Base-by-base conservation (phyloP, 345 rosid species). In the Heritiera littoralis region DNA sequence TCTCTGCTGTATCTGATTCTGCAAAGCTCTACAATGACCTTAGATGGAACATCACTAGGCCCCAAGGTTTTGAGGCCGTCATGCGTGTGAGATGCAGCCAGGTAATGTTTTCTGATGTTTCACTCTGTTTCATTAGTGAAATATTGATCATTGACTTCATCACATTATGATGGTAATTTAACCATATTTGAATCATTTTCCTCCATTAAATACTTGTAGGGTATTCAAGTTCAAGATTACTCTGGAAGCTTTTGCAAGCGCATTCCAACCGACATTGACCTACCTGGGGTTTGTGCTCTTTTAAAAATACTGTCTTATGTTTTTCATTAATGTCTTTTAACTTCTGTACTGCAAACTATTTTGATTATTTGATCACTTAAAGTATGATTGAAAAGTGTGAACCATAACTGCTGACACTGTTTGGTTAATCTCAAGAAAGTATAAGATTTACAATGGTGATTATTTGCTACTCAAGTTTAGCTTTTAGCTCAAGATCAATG, bases 1-100 rank as follows among this genome's bases (percentile, higher is more conserved):
- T 96, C 89, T 97, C 98, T 59, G 98, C 94, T 49, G 79, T 97
- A 74, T 88, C 94, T 78, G 99, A 94, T 89, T 89, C 94, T 54
- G 92, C 95, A 77, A 96, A 96, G 93, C 94, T 96, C 59, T 96
- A 90, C 87, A 96, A 92, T 81, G 99, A 96, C 89, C 97, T 92
- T 63, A 92, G 97, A 86, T 96, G 99, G 99, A 96, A 96, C 87
- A 85, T 96, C 80, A 89, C 94, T 46, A 90, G 98, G 89, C 98
- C 99, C 69, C 99, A 96, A 87, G 97, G 99, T 76, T 94, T 89
- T 86, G 99, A 96, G 90, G 95, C 98, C 65, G 98, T 96, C 72
- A 94, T 96, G 98, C 92, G 98, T 76, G 98, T 94, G 82, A 87
- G 98, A 86, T 97, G 93, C 88, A 93, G 97, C 85, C 95, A 92